Base-by-base conservation (phyloP, 176 grass and related monocot species). In the Ensete ventricosum region DNA sequence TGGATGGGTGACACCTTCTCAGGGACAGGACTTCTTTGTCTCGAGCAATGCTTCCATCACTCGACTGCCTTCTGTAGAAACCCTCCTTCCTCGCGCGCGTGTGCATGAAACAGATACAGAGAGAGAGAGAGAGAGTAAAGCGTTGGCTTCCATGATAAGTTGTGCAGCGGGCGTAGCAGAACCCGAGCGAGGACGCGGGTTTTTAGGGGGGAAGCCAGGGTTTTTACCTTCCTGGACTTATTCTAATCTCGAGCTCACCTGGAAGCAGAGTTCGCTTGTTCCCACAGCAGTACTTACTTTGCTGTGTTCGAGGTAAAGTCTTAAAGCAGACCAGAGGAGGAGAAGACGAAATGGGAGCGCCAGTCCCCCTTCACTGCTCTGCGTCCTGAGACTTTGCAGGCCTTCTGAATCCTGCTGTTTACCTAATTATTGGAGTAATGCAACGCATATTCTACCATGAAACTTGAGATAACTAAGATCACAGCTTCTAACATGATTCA, bases 261-360 rank as follows among this genome's bases (percentile, higher is more conserved):
- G 72, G 53, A 74, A n/a, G 53, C 26, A 17, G 14, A 29, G 23
- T 55, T 74, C 53, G 72, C 72, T 74, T 57, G 53, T 74, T 74
- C 72, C 72, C 72, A 55, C 22, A 16, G 72, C 72, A 74, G 72
- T 74, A 74, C 72, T 74, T 74, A 11, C n/a, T 2, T 13, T 25
- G 72, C 11, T 54, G 4, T 6, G 4, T 55, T 55, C 52, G 53
- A 74, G 72, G 23, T 1, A 5, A 55, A 69, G 29, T 9, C 3
- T 55, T 0, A 55, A 55, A 55, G 16, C 12, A 55, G 54, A 55
- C 16, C 0, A 14, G 14, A 54, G 53, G 53, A 54, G 53, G 13
- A 54, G 13, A 1, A 54, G 53, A 54, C 1, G 12, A 54, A 54
- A 54, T 34, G 29, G 29, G 29, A 34, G 29, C 34, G 34, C 34